Conservation (phyloP, 2,329 filamentous ascomycete genomes). For the Bipolaris gigantea region DNA sequence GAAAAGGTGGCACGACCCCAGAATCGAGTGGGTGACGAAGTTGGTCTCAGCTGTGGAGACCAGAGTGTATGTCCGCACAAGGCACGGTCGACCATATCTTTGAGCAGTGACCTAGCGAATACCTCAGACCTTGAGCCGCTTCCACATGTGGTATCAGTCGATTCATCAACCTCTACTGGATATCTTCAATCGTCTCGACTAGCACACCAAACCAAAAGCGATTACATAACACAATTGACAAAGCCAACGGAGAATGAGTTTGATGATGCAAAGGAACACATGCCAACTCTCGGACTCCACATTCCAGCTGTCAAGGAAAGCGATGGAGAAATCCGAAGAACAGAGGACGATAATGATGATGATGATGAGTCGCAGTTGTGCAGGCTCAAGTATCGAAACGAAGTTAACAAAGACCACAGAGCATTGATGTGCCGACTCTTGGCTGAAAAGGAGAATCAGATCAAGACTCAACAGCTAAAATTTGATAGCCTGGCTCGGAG, state of each 20-base stretch:
- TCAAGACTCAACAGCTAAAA: slow-evolving; percentile 21
- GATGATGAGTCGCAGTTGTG: slow-evolving; percentile 11
- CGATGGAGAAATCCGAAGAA: background rate
- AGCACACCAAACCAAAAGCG: background rate
- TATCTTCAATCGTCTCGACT: background rate
- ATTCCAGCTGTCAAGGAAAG: background rate
- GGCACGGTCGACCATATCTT: background rate
- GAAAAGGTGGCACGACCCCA: slow-evolving; percentile 6
- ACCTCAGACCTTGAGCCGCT: background rate
- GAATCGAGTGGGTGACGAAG: background rate
- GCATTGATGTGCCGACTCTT: slow-evolving; percentile 23
- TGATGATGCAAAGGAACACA: slow-evolving; percentile 4
- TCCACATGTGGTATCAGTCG: background rate
- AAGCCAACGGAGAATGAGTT: background rate
- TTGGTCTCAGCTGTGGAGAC: background rate
- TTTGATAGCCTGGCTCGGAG: slow-evolving; percentile 10
- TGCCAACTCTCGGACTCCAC: slow-evolving; percentile 7
- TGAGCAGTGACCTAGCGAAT: background rate
- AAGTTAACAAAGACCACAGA: slow-evolving; percentile 21
- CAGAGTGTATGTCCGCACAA: background rate
- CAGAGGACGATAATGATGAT: slow-evolving; percentile 4
- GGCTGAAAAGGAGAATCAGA: slow-evolving; percentile 17
- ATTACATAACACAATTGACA: background rate
- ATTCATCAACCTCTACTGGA: slow-evolving; percentile 9
- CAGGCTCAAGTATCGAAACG: slow-evolving; percentile 21